Base-by-base conservation (phyloP, 352 stramenopile species). In the Globisporangium polare region DNA sequence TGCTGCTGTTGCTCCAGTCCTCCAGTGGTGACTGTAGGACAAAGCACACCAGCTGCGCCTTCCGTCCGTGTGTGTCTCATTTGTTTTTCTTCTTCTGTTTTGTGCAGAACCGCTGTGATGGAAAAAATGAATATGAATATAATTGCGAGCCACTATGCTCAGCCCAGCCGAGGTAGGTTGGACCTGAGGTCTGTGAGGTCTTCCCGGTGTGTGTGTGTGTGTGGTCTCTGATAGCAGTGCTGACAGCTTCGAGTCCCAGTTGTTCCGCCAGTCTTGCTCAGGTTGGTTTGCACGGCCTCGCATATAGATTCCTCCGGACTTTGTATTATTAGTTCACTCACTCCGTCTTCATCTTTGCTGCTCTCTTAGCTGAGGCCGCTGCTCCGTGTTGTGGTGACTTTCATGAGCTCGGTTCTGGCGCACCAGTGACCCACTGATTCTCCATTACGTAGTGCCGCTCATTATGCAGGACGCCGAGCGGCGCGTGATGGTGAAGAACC, bases 381-480 rank as follows among this genome's bases (percentile, higher is more conserved):
- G 12, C 33, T 45, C 5, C 15, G 39, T 5, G 39, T 20, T n/a
- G 39, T 13, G n/a, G n/a, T n/a, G n/a, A n/a, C n/a, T 9, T 15
- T 39, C 9, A 39, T 39, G 33, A 15, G 33, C 33, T 39, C 33
- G 15, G 33, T 1, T 39, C 33, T 15, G 12, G 9, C 12, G 33
- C 12, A 9, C 33, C 33, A 39, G 33, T 39, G 33, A 39, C 12
- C 12, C 33, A 0, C 33, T 39, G 33, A 39, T 7, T 39, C 33
- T 29, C 26, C 8, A 29, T 29, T 41, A n/a, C n/a, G n/a, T n/a
- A n/a, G n/a, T 9, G 39, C 8, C 27, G 9, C 7, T 27, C 15
- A 43, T 18, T n/a, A 65, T 59, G 50, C 27, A 58, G 50, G 58
- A 58, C 10, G 18, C 55, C 6, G 42, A 53, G 54, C 54, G 41